phyloP scores from a whole-genome alignment of 345 rosid species.

The Cardiospermum halicacabum region DNA sequence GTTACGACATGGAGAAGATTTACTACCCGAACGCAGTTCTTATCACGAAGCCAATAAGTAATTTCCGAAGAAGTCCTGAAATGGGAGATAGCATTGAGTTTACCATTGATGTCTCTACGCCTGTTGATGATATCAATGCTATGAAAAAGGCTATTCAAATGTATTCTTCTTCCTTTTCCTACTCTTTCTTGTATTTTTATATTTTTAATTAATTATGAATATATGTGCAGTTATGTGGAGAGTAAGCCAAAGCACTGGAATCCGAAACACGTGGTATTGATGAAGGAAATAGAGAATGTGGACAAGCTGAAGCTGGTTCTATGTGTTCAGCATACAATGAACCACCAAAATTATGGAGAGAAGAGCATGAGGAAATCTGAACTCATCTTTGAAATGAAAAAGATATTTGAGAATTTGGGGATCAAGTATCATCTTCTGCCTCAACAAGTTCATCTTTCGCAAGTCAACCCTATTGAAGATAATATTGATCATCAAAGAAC shows the following conservation, averaged over 20 bases:
- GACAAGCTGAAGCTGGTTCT: slow-evolving; percentile 41
- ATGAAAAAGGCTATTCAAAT: slow-evolving; percentile 50
- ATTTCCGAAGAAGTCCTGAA: slow-evolving; percentile 54
- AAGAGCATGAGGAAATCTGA: slow-evolving; percentile 39
- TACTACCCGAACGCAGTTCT: slow-evolving; percentile 73
- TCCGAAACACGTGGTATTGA: slow-evolving; percentile 39
- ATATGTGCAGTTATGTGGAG: slow-evolving; percentile 52
- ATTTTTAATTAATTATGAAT: background rate
- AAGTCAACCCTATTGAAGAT: slow-evolving; percentile 8
- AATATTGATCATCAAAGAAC: background rate
- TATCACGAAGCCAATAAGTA: slow-evolving; percentile 53
- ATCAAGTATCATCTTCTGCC: slow-evolving; percentile 54
- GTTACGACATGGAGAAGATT: slow-evolving; percentile 77
- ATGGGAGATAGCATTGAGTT: slow-evolving; percentile 49
- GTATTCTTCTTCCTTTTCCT: slow-evolving; percentile 14
- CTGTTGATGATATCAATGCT: slow-evolving; percentile 40
- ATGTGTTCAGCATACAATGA: slow-evolving; percentile 51
- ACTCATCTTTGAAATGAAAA: slow-evolving; percentile 48
- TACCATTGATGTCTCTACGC: slow-evolving; percentile 42
- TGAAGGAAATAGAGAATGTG: slow-evolving; percentile 51
- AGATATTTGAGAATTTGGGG: slow-evolving; percentile 42
- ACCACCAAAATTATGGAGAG: slow-evolving; percentile 58
- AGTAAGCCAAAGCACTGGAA: slow-evolving; percentile 58
- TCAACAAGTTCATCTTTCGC: slow-evolving; percentile 40
- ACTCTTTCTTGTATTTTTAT: background rate